Base-by-base conservation (phyloP, 1,284 basidiomycete genomes). In the Malassezia slooffiae region DNA sequence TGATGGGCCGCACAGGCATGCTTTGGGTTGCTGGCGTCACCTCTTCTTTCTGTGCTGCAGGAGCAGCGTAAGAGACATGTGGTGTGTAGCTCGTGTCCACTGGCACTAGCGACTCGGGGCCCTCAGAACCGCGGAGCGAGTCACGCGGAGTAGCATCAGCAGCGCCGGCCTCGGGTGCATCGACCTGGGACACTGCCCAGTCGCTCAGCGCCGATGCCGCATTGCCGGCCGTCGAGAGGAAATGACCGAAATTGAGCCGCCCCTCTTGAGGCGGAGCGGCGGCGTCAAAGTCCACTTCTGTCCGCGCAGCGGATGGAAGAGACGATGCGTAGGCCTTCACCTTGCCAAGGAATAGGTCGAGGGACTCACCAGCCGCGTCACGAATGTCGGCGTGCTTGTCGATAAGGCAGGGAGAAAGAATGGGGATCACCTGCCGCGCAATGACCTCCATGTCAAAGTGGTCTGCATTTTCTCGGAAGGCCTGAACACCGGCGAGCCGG, bases 401-500 rank as follows among this genome's bases (percentile, higher is more conserved):
- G 12, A 69, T 48, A 36, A 69, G 52, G 38, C 56, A 60, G 1
- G 66, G 66, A 3, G 55, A 40, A 15, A 67, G 47, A 1, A 58
- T 57, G 0, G 66, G 66, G 16, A 69, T 24, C 9, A 64, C 55
- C 17, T 54, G 49, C 2, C 39, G 34, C 0, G 66, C 66, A 19
- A 53, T 43, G 23, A 63, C 60, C 22, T 63, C 57, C 16, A 52
- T 50, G 30, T 34, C 88, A 56, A 87, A 97, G 51, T 82, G 84
- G 23, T 95, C 90, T 13, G 82, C 80, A 0, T 87, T 90, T 1
- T 91, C 89, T 81, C 90, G 91, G 57, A 96, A 80, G 12, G 89
- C 86, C 86, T 91, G 89, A 32, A 97, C 71, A 0, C 87, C 93
- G 0, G 91, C 91, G 0, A 95, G 87, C 22, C 93, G 77, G 1